Evolutionary conservation across 2,329 filamentous ascomycete species (phyloP).

Genomic region (Capronia coronata): DNA sequence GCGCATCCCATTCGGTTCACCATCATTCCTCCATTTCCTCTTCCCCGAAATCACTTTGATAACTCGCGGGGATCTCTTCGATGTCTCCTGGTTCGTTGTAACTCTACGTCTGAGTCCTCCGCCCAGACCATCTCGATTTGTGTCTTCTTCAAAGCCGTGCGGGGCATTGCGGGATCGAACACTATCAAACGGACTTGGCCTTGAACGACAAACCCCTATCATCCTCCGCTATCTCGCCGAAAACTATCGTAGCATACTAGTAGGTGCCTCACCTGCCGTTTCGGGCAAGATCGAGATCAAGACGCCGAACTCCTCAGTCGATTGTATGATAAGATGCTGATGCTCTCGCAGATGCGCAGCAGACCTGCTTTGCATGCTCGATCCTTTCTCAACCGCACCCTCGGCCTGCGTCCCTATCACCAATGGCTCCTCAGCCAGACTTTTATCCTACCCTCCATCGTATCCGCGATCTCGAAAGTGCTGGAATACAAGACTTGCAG

Average conservation of each 20-base stretch:
- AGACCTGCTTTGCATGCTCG: not conserved
- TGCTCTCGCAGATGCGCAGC: not conserved
- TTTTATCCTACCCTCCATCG: slow-evolving; percentile 33
- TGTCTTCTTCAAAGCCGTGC: not conserved
- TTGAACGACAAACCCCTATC: not conserved
- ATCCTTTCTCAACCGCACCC: not conserved
- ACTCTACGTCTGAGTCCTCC: too few species aligned
- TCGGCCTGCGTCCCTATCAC: slow-evolving; percentile 49
- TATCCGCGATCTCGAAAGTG: slow-evolving; percentile 22
- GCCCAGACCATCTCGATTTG: too few species aligned
- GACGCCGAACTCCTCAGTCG: not conserved
- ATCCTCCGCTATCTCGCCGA: not conserved
- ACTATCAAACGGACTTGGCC: not conserved
- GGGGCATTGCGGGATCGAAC: not conserved
- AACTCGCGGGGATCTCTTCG: too few species aligned
- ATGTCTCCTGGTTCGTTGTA: too few species aligned
- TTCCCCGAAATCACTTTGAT: too few species aligned
- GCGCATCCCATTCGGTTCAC: too few species aligned
- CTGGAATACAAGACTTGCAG: slow-evolving; percentile 32
- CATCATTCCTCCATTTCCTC: too few species aligned
- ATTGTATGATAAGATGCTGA: not conserved
- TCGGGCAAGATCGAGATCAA: not conserved
- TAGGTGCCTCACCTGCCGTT: not conserved
- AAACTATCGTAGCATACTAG: slow-evolving; percentile 1
- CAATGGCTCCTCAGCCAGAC: slow-evolving; percentile 20